A percentile compares a stretch with the other conserved stretches of the same genome.
phyloP scores from a whole-genome alignment of 2,329 filamentous ascomycete genomes.

The Nakataea oryzae region DNA sequence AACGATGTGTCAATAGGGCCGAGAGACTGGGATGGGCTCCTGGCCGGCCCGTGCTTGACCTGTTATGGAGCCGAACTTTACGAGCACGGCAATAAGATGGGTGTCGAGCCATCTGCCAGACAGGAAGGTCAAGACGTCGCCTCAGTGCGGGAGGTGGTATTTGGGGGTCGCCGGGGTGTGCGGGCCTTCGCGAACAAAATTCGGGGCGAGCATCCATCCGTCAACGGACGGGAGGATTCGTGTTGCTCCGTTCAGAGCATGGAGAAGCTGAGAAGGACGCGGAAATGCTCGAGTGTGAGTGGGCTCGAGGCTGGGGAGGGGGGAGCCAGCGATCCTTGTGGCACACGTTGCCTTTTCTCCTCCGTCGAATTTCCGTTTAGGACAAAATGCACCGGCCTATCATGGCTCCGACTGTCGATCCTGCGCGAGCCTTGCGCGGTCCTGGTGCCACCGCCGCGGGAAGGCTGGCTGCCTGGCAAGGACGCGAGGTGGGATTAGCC shows the following conservation, averaged over 20 bases:
- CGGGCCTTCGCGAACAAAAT: neutral
- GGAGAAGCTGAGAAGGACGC: neutral
- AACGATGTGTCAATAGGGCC: neutral
- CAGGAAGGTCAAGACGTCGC: neutral
- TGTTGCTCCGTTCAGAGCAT: neutral
- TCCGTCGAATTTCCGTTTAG: neutral
- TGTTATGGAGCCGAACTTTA: neutral
- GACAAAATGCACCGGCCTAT: neutral
- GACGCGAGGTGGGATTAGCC: neutral
- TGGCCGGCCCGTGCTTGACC: neutral
- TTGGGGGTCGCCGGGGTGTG: neutral
- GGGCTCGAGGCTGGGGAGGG: neutral
- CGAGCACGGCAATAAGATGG: neutral
- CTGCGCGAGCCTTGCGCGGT: neutral
- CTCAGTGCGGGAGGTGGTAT: neutral
- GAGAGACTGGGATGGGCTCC: neutral
- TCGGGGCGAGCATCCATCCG: neutral
- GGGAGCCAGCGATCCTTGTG: neutral
- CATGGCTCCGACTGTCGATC: neutral
- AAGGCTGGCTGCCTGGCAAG: neutral
- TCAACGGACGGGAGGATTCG: neutral
- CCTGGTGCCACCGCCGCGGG: neutral
- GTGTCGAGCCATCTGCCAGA: neutral
- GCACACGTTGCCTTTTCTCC: neutral
- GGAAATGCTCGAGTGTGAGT: neutral